Evolutionary conservation across 2,329 filamentous ascomycete species (phyloP).

Genomic region (Gyromitra esculenta): DNA sequence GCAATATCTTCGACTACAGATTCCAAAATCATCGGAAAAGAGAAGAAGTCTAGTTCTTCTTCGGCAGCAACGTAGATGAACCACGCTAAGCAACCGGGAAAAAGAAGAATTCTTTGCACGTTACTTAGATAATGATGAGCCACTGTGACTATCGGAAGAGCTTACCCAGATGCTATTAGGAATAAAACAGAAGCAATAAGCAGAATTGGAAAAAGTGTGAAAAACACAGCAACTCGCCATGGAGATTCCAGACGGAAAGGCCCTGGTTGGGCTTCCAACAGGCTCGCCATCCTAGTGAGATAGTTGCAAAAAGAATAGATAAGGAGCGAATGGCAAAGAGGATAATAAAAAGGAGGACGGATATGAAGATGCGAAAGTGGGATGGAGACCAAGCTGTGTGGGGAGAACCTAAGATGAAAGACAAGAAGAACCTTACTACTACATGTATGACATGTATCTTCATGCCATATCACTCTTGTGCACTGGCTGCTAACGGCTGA

Average conservation of each 20-base stretch:
- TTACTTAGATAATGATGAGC: constrained; percentile 20
- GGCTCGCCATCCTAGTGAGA: constrained; percentile 10
- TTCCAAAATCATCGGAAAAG: constrained; percentile 21
- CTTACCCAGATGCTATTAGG: constrained; percentile 38
- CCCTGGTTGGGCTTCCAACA: constrained; percentile 4
- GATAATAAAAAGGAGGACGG: neutral
- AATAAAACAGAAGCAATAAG: constrained; percentile 26
- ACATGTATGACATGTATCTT: constrained; percentile 2
- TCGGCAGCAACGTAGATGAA: constrained; percentile 38
- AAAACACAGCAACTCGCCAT: constrained; percentile 33
- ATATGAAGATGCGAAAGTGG: constrained; percentile 3
- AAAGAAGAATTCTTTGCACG: constrained; percentile 29
- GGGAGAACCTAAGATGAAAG: constrained; percentile 1
- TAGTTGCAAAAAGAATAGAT: constrained; percentile 26
- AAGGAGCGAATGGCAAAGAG: neutral
- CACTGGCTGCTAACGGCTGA: neutral
- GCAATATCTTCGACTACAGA: constrained; percentile 33
- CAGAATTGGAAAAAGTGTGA: constrained; percentile 28
- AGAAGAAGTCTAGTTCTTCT: constrained; percentile 42
- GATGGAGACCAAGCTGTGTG: constrained; percentile 1
- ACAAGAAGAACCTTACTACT: neutral
- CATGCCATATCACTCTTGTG: constrained; percentile 34
- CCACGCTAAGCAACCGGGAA: constrained; percentile 17
- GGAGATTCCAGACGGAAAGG: constrained; percentile 21
- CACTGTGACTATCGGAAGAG: neutral